Percentiles rank a stretch among this genome's conserved stretches.
phyloP scores from a whole-genome alignment of 257 asterid genomes.

The Scutellaria galericulata region DNA sequence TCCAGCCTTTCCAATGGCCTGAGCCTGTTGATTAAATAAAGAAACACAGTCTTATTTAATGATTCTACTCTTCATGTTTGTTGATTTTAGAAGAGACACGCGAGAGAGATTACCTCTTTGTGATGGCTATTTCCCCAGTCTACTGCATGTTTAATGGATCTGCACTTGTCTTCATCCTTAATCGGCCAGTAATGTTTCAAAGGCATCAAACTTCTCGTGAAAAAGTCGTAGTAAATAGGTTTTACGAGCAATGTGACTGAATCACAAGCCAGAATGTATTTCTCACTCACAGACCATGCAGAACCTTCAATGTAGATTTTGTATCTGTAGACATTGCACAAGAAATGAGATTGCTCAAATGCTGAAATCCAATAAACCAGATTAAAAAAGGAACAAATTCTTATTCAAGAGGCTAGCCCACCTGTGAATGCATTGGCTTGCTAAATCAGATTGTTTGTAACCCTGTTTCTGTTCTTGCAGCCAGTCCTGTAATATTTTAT shows the following conservation, averaged over 20 bases:
- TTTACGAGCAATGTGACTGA: slow-evolving; percentile 64
- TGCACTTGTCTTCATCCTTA: slow-evolving; percentile 64
- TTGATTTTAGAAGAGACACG: neutral
- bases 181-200: slow-evolving; percentile 90
- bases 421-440: slow-evolving; percentile 85
- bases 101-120: slow-evolving; percentile 39
- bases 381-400: too few species aligned
- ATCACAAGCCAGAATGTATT: slow-evolving; percentile 88
- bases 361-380: neutral
- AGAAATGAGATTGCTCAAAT: neutral
- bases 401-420: slow-evolving; percentile 27
- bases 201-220: slow-evolving; percentile 80
- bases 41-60: neutral
- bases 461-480: slow-evolving; percentile 57
- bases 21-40: slow-evolving; percentile 53
- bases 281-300: slow-evolving; percentile 97
- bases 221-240: slow-evolving; percentile 80
- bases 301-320: slow-evolving; percentile 90
- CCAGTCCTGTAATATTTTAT: slow-evolving; percentile 63
- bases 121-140: slow-evolving; percentile 83
- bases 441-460: slow-evolving; percentile 71
- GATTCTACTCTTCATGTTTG: neutral
- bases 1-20: slow-evolving; percentile 67
- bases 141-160: slow-evolving; percentile 80
- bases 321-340: slow-evolving; percentile 50